Conservation (phyloP, 2,329 filamentous ascomycete species). For the Aphanoascus verrucosus region DNA sequence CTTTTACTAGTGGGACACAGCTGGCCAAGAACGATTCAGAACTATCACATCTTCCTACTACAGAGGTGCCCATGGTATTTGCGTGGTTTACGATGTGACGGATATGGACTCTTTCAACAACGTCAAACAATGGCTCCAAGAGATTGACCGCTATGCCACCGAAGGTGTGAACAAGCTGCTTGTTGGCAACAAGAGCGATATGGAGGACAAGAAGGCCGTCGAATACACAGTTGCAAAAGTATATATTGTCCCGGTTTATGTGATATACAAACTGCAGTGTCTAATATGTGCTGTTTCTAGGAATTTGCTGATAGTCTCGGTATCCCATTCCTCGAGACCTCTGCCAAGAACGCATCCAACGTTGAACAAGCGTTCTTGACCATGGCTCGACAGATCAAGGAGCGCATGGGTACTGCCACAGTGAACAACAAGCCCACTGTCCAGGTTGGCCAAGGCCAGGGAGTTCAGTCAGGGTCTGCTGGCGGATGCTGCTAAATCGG, state of each 20-base stretch:
- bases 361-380: constrained; percentile 99
- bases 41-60: constrained; percentile 99
- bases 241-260: constrained; percentile 24
- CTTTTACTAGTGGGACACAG: constrained; percentile 78
- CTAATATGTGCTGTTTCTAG: constrained; percentile 39
- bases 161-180: constrained; percentile 99
- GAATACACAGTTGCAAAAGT: constrained; percentile 99
- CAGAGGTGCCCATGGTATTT: constrained; percentile 96
- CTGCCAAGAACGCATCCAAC: constrained; percentile 98
- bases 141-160: constrained; percentile 98
- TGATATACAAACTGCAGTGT: not conserved
- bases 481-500: constrained; percentile 76
- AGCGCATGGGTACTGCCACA: constrained; percentile 94
- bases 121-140: constrained; percentile 99
- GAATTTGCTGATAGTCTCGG: constrained; percentile 98
- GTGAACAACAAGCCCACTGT: constrained; percentile 99
- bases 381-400: constrained; percentile 99
- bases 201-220: constrained; percentile 99
- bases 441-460: constrained; percentile 88
- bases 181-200: constrained; percentile 99
- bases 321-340: constrained; percentile 99
- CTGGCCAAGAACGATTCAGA: constrained; percentile 97
- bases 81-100: constrained; percentile 99
- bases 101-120: constrained; percentile 99
- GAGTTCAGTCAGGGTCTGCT: constrained; percentile 75